These are phyloP conservation scores for Barbarea vulgaris DNA, from an alignment of 345 rosid genomes.

Conservation along the genomic window DNA sequence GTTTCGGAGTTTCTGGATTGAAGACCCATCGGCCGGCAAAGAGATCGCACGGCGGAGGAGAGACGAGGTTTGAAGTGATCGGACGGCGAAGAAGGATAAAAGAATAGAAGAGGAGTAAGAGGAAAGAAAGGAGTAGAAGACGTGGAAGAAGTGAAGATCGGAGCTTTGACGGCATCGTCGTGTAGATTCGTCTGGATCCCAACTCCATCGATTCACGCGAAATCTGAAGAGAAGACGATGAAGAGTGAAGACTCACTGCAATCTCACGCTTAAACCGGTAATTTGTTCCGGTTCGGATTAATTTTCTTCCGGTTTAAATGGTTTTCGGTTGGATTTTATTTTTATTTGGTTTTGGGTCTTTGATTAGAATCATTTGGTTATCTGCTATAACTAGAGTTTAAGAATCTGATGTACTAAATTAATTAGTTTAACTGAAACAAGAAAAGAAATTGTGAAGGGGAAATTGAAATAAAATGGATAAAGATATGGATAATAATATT, in stretches of 20 bases:
- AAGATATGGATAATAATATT: constrained; percentile 29
- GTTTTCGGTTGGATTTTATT: neutral
- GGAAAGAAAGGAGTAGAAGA: constrained; percentile 52
- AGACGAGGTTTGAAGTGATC: constrained; percentile 13
- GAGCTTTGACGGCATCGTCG: constrained; percentile 58
- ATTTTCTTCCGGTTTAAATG: neutral
- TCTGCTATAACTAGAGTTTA: neutral
- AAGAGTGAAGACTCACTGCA: constrained; percentile 4
- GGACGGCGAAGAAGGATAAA: constrained; percentile 42
- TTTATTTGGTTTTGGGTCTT: neutral
- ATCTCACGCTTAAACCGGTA: constrained; percentile 7
- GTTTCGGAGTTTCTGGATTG: constrained; percentile 39
- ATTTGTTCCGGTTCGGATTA: neutral
- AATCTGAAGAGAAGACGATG: constrained; percentile 7
- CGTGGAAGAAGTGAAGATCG: constrained; percentile 53
- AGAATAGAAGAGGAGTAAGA: constrained; percentile 59
- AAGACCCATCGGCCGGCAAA: constrained; percentile 76
- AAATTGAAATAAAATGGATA: constrained; percentile 23
- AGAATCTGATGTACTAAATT: neutral
- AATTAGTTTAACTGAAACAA: neutral
- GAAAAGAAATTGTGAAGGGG: neutral
- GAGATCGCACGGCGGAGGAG: constrained; percentile 61
- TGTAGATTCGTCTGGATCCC: constrained; percentile 37
- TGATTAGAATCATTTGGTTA: neutral
- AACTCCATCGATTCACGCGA: constrained; percentile 24